Conservation (phyloP, 2,329 filamentous ascomycete species). For the Nemania sp. region DNA sequence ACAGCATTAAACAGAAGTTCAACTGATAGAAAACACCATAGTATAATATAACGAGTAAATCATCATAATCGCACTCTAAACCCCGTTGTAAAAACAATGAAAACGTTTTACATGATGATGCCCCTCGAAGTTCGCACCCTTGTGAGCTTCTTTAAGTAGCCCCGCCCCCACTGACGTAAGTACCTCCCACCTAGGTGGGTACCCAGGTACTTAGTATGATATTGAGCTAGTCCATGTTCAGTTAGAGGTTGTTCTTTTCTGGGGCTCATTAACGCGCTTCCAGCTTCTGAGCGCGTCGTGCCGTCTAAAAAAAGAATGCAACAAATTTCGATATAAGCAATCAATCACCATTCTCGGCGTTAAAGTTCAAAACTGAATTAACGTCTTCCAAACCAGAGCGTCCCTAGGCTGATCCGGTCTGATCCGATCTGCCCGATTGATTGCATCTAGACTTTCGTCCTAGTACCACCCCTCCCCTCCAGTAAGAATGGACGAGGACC, state of each 20-base stretch:
- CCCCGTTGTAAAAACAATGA: too few relatives aligned
- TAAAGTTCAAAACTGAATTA: background rate
- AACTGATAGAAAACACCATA: too few relatives aligned
- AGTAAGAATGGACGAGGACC: constrained; percentile 39
- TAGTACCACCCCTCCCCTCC: background rate
- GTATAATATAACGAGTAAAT: too few relatives aligned
- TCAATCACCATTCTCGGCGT: background rate
- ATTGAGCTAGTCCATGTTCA: too few relatives aligned
- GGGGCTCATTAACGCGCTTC: background rate
- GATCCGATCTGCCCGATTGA: background rate
- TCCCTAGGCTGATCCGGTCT: background rate
- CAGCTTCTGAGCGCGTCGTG: background rate
- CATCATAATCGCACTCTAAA: too few relatives aligned
- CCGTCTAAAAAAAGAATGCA: background rate
- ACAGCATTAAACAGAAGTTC: too few relatives aligned
- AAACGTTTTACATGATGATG: too few relatives aligned
- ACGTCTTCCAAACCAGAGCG: background rate
- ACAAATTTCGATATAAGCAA: background rate
- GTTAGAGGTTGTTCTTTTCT: background rate
- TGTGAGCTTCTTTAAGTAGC: too few relatives aligned
- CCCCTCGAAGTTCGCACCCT: too few relatives aligned
- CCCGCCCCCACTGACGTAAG: too few relatives aligned
- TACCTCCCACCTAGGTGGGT: too few relatives aligned
- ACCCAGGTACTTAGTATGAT: too few relatives aligned
- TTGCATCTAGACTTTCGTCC: background rate